A percentile compares a stretch with the other conserved stretches of the same genome.
phyloP scores from a whole-genome alignment of 495 filamentous ascomycete genomes.

The Tuber umbilicatum region DNA sequence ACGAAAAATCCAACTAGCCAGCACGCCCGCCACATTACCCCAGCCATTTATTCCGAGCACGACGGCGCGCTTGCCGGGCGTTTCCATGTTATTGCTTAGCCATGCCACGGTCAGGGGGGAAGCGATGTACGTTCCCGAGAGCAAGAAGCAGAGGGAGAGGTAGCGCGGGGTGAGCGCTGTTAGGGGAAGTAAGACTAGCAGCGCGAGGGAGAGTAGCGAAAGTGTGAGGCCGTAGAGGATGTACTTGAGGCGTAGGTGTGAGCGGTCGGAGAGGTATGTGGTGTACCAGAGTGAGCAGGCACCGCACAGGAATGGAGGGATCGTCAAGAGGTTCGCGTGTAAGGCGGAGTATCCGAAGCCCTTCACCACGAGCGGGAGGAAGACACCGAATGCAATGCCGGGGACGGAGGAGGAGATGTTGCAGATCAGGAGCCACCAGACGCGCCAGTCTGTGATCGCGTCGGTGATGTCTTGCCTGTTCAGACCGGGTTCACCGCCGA shows the following conservation, averaged over 20 bases:
- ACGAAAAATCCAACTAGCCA: conserved; percentile 48
- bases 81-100: conserved; percentile 52
- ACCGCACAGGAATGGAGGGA: conserved; percentile 52
- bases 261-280: conserved; percentile 48
- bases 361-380: conserved; percentile 52
- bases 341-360: conserved; percentile 47
- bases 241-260: conserved; percentile 47
- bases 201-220: conserved; percentile 47
- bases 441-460: conserved; percentile 50
- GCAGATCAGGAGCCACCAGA: conserved; percentile 49
- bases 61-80: conserved; percentile 50
- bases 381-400: conserved; percentile 51
- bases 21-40: conserved; percentile 54
- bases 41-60: conserved; percentile 56
- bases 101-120: conserved; percentile 54
- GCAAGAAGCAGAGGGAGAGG: conserved; percentile 50
- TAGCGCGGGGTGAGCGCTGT: conserved; percentile 45
- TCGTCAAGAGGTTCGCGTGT: conserved; percentile 52
- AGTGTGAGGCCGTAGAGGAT: conserved; percentile 49
- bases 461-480: conserved; percentile 48
- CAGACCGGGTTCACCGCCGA: conserved; percentile 44
- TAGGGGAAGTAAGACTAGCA: conserved; percentile 43
- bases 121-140: conserved; percentile 52
- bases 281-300: conserved; percentile 48
- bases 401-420: conserved; percentile 55